Conservation (phyloP, 768 basidiomycete species). For the Stropharia rugosoannulata region DNA sequence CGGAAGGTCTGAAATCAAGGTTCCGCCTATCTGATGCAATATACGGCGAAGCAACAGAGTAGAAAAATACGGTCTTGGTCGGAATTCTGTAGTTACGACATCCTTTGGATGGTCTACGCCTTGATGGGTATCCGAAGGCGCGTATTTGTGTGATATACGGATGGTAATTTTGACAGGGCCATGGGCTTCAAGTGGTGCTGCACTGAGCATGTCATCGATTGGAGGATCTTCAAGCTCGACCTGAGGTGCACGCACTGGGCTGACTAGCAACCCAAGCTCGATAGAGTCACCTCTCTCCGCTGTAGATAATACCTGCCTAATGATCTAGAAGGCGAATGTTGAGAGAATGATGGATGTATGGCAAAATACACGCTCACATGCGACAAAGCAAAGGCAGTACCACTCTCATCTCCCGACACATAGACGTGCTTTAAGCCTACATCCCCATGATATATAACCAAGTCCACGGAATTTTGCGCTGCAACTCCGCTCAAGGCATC, state of each 20-base stretch:
- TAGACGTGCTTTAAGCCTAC: constrained; percentile 84
- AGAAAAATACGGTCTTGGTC: constrained; percentile 40
- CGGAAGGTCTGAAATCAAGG: constrained; percentile 41
- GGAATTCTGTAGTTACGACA: constrained; percentile 30
- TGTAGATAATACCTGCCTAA: constrained; percentile 78
- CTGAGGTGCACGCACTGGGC: constrained; percentile 14
- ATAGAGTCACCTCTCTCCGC: constrained; percentile 77
- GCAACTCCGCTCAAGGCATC: constrained; percentile 85
- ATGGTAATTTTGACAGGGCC: constrained; percentile 42
- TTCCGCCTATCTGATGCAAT: constrained; percentile 57
- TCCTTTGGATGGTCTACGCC: constrained; percentile 15
- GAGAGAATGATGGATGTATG: constrained; percentile 14
- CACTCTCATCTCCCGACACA: constrained; percentile 84
- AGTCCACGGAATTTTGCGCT: constrained; percentile 81
- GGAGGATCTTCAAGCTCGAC: constrained; percentile 7
- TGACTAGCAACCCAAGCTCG: constrained; percentile 76
- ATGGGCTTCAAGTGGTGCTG: constrained; percentile 26
- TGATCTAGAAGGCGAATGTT: constrained; percentile 47
- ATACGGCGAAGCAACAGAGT: constrained; percentile 60
- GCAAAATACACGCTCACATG: constrained; percentile 60
- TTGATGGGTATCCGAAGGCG: constrained; percentile 22
- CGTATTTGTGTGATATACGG: constrained; percentile 50
- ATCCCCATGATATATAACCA: constrained; percentile 90
- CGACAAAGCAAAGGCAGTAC: constrained; percentile 74
- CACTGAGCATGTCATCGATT: constrained; percentile 19